Percentiles rank a stretch among this genome's conserved stretches.
Evolutionary conservation across 164 flowering plant genomes (phyloP).

Genomic region (Stephania japonica): DNA sequence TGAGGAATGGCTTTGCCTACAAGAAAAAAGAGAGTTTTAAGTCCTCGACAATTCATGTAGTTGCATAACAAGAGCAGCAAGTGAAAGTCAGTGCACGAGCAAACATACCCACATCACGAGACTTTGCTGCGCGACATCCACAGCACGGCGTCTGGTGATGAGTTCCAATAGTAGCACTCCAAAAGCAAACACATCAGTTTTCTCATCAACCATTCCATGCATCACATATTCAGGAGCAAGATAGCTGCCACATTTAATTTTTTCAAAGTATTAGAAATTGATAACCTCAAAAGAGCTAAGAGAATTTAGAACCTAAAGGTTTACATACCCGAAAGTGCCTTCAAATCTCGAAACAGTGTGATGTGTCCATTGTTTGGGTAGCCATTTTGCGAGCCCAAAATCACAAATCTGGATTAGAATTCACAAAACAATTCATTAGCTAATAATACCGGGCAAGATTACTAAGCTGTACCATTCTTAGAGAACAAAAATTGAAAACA

Average conservation of each 20-base stretch:
- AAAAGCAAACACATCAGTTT: conserved; percentile 81
- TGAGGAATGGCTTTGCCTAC: conserved; percentile 74
- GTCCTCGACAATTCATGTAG: not conserved
- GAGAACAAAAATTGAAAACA: too few species aligned
- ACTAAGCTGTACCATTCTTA: too few species aligned
- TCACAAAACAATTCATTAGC: not conserved
- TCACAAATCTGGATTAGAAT: conserved; percentile 70
- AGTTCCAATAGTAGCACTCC: conserved; percentile 87
- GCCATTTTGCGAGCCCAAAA: conserved; percentile 98
- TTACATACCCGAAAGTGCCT: conserved; percentile 91
- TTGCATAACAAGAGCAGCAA: not conserved
- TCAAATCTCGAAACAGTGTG: conserved; percentile 67
- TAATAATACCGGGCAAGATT: not conserved
- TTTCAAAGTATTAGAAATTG: not conserved
- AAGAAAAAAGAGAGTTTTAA: conserved; percentile 4
- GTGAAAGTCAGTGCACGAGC: not conserved
- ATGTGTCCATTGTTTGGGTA: conserved; percentile 91
- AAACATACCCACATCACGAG: conserved; percentile 87
- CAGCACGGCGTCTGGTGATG: conserved; percentile 66
- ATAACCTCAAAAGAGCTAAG: conserved; percentile 12
- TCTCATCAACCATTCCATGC: conserved; percentile 91
- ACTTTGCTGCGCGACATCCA: conserved; percentile 65
- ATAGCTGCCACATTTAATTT: conserved; percentile 41
- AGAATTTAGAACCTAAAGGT: not conserved
- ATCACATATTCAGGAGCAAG: conserved; percentile 92